Percentiles rank a stretch among this genome's conserved stretches.
phyloP scores from a whole-genome alignment of 2,329 filamentous ascomycete species.

The Sporothrix phasma region DNA sequence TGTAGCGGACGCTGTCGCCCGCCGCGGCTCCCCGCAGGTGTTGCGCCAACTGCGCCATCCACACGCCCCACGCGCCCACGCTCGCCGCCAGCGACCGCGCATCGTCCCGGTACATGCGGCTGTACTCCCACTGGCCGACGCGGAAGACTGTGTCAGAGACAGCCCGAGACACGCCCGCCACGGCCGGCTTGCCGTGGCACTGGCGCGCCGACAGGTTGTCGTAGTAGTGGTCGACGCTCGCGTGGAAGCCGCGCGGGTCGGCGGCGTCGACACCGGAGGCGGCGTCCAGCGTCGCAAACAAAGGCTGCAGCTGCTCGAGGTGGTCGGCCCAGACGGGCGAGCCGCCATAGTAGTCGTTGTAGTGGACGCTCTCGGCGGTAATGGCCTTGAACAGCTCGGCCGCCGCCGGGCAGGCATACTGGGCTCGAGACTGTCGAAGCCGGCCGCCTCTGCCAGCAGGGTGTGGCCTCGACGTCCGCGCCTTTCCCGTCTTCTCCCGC shows the following conservation, averaged over 20 bases:
- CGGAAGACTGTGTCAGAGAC: conserved; percentile 63
- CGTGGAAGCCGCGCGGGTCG: conserved; percentile 53
- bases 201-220: conserved; percentile 73
- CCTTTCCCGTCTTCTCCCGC: too few species aligned
- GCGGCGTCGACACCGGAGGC: conserved; percentile 54
- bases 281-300: conserved; percentile 53
- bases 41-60: conserved; percentile 58
- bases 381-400: conserved; percentile 22
- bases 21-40: conserved; percentile 42
- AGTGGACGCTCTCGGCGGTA: background rate
- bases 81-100: conserved; percentile 52
- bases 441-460: conserved; percentile 43
- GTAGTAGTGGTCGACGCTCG: conserved; percentile 70
- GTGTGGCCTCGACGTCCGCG: too few species aligned
- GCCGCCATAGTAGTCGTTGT: background rate
- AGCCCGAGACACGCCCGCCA: conserved; percentile 43
- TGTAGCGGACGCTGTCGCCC: conserved; percentile 36
- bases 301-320: conserved; percentile 27
- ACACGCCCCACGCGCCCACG: conserved; percentile 57
- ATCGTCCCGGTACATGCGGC: conserved; percentile 62
- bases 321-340: conserved; percentile 14
- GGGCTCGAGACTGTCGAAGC: conserved; percentile 62
- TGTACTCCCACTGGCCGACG: conserved; percentile 72
- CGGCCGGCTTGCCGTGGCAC: conserved; percentile 61
- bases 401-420: conserved; percentile 53